A percentile compares a stretch with the other conserved stretches of the same genome.
These are phyloP conservation scores for Abelmoschus esculentus DNA, from an alignment of 345 rosid genomes.

Conservation along the genomic window DNA sequence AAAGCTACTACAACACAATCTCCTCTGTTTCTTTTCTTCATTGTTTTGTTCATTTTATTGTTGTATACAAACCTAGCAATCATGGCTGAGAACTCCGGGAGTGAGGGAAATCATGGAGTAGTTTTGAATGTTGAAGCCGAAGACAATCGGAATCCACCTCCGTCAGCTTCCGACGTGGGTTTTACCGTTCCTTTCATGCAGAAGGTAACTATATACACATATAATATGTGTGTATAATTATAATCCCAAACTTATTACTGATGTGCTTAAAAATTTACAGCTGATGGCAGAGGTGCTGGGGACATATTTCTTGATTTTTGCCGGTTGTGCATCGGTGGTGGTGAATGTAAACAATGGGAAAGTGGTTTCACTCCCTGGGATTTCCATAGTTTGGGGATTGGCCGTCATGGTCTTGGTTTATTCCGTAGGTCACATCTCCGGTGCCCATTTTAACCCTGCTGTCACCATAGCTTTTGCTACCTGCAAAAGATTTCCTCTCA, in stretches of 20 bases:
- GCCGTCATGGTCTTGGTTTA: conserved; percentile 78
- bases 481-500: conserved; percentile 71
- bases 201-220: conserved; percentile 17
- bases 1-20: background rate
- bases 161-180: conserved; percentile 20
- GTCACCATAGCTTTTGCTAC: conserved; percentile 90
- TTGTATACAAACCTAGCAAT: background rate
- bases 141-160: conserved; percentile 14
- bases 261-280: too few relatives aligned
- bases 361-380: conserved; percentile 63
- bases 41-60: background rate
- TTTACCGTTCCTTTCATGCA: conserved; percentile 70
- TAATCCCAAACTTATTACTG: too few relatives aligned
- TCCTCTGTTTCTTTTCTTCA: background rate
- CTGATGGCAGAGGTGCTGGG: conserved; percentile 66
- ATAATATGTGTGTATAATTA: too few relatives aligned
- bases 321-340: conserved; percentile 76
- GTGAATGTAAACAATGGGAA: conserved; percentile 53
- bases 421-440: conserved; percentile 92
- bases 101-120: conserved; percentile 34
- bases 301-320: conserved; percentile 82
- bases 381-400: conserved; percentile 76
- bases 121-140: conserved; percentile 39
- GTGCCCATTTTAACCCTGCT: conserved; percentile 94
- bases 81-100: conserved; percentile 41